phyloP scores from a whole-genome alignment of 164 flowering plant genomes.

The Cinnamomum micranthum region DNA sequence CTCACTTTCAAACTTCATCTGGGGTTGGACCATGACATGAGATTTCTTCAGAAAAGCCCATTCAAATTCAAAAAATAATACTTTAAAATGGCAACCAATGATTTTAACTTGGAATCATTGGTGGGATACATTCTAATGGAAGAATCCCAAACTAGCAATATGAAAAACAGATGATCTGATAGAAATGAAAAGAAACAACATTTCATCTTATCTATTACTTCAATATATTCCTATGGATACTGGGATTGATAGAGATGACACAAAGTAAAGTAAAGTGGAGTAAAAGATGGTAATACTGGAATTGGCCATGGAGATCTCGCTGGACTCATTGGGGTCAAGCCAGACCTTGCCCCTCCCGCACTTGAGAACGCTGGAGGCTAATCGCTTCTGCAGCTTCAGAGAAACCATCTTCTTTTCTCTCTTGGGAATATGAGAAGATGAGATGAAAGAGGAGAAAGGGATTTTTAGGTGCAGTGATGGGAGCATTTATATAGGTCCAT shows the following conservation, averaged over 20 bases:
- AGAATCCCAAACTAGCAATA: neutral
- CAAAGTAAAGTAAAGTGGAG: neutral
- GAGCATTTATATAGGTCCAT: neutral
- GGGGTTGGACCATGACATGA: neutral
- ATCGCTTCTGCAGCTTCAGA: constrained; percentile 39
- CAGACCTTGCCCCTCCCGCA: constrained; percentile 42
- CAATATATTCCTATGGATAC: too few species aligned
- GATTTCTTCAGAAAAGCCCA: neutral
- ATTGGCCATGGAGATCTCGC: constrained; percentile 42
- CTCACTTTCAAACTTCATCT: too few species aligned
- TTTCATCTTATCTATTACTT: neutral
- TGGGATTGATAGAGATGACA: neutral
- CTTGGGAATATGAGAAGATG: neutral
- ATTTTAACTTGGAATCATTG: neutral
- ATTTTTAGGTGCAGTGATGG: too few species aligned
- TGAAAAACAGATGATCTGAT: neutral
- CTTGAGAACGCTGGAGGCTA: constrained; percentile 36
- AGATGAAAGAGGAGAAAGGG: neutral
- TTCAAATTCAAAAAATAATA: neutral
- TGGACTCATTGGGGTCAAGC: constrained; percentile 43
- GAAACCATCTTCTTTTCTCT: constrained; percentile 29
- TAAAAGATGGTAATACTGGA: constrained; percentile 21
- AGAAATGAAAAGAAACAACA: neutral
- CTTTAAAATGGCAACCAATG: neutral
- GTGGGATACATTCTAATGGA: too few species aligned